A percentile compares a stretch with the other conserved stretches of the same genome.
Evolutionary conservation across 2,329 filamentous ascomycete genomes (phyloP).

Genomic region (Paecilomyces variotii): DNA sequence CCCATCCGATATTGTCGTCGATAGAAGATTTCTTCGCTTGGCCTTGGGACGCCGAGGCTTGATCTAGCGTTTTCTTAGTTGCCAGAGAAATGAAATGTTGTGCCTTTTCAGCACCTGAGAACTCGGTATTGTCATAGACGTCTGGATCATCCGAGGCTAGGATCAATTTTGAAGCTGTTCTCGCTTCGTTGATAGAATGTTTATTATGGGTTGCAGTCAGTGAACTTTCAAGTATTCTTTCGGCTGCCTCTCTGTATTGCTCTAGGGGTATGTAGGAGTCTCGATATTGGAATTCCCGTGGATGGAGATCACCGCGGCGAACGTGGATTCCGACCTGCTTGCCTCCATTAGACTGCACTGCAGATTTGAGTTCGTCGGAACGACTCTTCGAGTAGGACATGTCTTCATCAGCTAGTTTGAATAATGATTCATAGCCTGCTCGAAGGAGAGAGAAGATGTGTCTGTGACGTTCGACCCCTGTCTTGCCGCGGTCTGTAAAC

Average conservation of each 20-base stretch:
- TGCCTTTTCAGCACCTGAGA: conserved; percentile 49
- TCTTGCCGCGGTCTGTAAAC: conserved; percentile 44
- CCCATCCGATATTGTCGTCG: conserved; percentile 75
- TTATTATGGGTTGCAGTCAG: conserved; percentile 11
- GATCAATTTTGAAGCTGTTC: conserved; percentile 37
- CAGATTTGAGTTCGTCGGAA: conserved; percentile 46
- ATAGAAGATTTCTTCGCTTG: conserved; percentile 25
- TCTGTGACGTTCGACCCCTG: conserved; percentile 45
- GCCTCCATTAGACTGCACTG: conserved; percentile 39
- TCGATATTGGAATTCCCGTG: conserved; percentile 67
- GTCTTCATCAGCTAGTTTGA: conserved; percentile 60
- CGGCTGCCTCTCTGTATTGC: conserved; percentile 55
- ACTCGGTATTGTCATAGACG: conserved; percentile 59
- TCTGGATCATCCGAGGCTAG: conserved; percentile 76
- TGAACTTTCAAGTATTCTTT: conserved; percentile 45
- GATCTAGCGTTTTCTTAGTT: conserved; percentile 56
- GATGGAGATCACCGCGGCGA: conserved; percentile 70
- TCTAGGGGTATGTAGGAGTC: conserved; percentile 70
- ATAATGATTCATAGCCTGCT: conserved; percentile 64
- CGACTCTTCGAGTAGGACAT: conserved; percentile 56
- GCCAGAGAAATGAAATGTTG: conserved; percentile 72
- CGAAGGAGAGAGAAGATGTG: conserved; percentile 62
- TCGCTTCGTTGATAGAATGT: conserved; percentile 37
- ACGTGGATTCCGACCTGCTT: conserved; percentile 65
- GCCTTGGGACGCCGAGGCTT: conserved; percentile 4